Evolutionary conservation across 2,329 filamentous ascomycete genomes (phyloP).

Genomic region (Microcyclospora tardicrescens): DNA sequence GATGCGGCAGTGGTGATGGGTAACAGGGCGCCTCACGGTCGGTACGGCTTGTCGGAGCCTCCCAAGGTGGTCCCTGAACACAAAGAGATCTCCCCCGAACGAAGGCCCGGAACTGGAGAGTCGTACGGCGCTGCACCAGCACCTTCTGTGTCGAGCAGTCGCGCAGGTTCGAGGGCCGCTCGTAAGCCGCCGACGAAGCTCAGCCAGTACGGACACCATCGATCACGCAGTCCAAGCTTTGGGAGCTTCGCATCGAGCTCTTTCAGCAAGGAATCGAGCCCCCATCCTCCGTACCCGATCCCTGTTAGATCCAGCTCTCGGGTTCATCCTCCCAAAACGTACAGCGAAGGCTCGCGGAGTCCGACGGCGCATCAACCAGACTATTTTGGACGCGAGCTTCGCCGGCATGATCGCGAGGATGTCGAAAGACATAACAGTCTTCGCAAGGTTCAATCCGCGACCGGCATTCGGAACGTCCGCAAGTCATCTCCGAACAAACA

Average conservation of each 20-base stretch:
- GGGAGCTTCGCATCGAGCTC: constrained; percentile 35
- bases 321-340: constrained; percentile 48
- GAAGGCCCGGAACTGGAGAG: constrained; percentile 18
- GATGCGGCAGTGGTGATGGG: constrained; percentile 10
- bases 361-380: constrained; percentile 44
- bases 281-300: constrained; percentile 73
- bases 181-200: constrained; percentile 10
- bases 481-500: constrained; percentile 38
- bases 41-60: constrained; percentile 19
- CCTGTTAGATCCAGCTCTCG: constrained; percentile 80
- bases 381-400: constrained; percentile 18
- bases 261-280: constrained; percentile 19
- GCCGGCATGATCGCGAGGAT: constrained; percentile 7
- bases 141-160: constrained; percentile 21
- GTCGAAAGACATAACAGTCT: constrained; percentile 33
- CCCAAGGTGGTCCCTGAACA: constrained; percentile 23
- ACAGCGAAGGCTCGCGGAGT: constrained; percentile 66
- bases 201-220: constrained; percentile 18
- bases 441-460: constrained; percentile 75
- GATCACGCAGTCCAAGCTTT: constrained; percentile 52
- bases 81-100: constrained; percentile 23
- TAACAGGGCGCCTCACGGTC: constrained; percentile 13
- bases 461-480: constrained; percentile 47
- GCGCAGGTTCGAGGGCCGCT: constrained; percentile 12
- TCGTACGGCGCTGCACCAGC: constrained; percentile 20